phyloP scores from a whole-genome alignment of 768 basidiomycete species.

The Tubosaeta brunneosetosa region DNA sequence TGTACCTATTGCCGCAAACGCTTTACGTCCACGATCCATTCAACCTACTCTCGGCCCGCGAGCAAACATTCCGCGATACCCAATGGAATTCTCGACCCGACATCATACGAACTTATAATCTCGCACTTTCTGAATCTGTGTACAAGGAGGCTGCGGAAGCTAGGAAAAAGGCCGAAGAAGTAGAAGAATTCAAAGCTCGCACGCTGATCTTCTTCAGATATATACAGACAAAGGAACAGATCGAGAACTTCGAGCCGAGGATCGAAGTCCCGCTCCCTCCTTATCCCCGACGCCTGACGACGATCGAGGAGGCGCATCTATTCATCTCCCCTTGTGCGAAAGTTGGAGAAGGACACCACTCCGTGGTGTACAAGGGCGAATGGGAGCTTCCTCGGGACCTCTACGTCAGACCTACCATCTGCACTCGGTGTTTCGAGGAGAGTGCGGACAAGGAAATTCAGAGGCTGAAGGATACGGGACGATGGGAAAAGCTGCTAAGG shows the following conservation, averaged over 20 bases:
- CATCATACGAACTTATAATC: slow-evolving; percentile 28
- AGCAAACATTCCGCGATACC: not conserved
- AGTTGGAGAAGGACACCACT: slow-evolving; percentile 49
- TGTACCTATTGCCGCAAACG: slow-evolving; percentile 35
- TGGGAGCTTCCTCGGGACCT: slow-evolving; percentile 47
- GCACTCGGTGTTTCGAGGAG: slow-evolving; percentile 35
- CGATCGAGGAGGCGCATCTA: slow-evolving; percentile 42
- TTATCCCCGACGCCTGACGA: slow-evolving; percentile 16
- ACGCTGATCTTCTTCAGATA: slow-evolving; percentile 20
- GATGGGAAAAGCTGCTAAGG: slow-evolving; percentile 18
- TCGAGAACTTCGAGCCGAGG: slow-evolving; percentile 21
- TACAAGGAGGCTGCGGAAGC: slow-evolving; percentile 1
- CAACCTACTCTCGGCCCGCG: slow-evolving; percentile 24
- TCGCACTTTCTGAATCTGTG: slow-evolving; percentile 10
- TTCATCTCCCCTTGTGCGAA: slow-evolving; percentile 38
- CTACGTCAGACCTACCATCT: slow-evolving; percentile 34
- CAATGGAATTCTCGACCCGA: slow-evolving; percentile 32
- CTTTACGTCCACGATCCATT: slow-evolving; percentile 44
- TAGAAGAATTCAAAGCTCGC: slow-evolving; percentile 9
- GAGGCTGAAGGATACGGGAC: slow-evolving; percentile 20
- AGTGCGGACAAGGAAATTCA: slow-evolving; percentile 23
- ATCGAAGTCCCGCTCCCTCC: slow-evolving; percentile 31
- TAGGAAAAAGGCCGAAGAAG: slow-evolving; percentile 4
- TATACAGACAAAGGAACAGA: slow-evolving; percentile 17
- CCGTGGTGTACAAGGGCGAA: slow-evolving; percentile 45